phyloP scores from a whole-genome alignment of 176 grass and related monocot species.

The Carex parvula region DNA sequence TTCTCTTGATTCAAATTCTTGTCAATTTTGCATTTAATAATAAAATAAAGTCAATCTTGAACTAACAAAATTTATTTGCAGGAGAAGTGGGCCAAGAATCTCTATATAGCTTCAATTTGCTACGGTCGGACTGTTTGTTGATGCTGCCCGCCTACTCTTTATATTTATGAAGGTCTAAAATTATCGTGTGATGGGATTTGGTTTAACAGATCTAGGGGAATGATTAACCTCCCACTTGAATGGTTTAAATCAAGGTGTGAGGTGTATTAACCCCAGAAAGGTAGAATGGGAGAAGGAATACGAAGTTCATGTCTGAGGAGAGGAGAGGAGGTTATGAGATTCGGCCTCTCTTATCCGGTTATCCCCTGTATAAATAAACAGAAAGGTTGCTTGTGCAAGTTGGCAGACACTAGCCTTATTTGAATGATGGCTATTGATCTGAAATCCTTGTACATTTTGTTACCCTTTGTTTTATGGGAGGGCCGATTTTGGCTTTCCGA shows the following conservation, averaged over 20 bases:
- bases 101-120: slow-evolving; percentile 94
- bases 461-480: slow-evolving; percentile 24
- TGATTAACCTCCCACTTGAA: slow-evolving; percentile 13
- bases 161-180: slow-evolving; percentile 18
- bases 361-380: slow-evolving; percentile 32
- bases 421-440: slow-evolving; percentile 25
- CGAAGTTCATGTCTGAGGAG: background rate
- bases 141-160: slow-evolving; percentile 20
- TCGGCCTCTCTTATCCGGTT: slow-evolving; percentile 12
- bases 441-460: slow-evolving; percentile 37
- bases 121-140: slow-evolving; percentile 75
- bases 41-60: background rate
- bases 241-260: slow-evolving; percentile 5
- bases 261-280: slow-evolving; percentile 11
- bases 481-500: slow-evolving; percentile 24
- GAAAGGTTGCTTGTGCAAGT: slow-evolving; percentile 33
- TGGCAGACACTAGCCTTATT: slow-evolving; percentile 27
- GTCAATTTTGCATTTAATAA: background rate
- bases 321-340: slow-evolving; percentile 6
- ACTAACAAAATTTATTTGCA: slow-evolving; percentile 35
- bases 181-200: slow-evolving; percentile 2
- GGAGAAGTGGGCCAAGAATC: slow-evolving; percentile 99
- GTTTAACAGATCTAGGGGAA: slow-evolving; percentile 27
- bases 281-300: slow-evolving; percentile 20
- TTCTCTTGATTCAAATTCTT: background rate